Conservation (phyloP, 495 filamentous ascomycete genomes). For the Penicillium cataractarum region DNA sequence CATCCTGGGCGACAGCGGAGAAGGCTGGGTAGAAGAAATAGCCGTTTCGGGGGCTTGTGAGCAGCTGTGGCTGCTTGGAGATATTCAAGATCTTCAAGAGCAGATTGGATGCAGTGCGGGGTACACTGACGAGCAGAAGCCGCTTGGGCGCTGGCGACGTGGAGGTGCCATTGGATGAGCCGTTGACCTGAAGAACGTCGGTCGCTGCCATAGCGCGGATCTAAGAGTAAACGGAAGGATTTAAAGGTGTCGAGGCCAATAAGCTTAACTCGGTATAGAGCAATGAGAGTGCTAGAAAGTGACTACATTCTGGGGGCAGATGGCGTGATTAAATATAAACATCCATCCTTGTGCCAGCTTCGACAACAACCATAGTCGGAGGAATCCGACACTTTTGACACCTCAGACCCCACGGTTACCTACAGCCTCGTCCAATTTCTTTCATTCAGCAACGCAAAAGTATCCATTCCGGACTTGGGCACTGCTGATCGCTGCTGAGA, state of each 20-base stretch:
- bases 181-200: neutral
- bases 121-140: conserved; percentile 33
- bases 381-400: neutral
- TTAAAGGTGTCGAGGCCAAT: neutral
- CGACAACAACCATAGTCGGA: neutral
- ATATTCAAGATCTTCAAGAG: conserved; percentile 43
- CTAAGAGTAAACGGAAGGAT: neutral
- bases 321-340: conserved; percentile 16
- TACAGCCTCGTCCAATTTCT: neutral
- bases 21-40: conserved; percentile 42
- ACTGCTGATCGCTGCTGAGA: neutral
- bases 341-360: neutral
- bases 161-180: conserved; percentile 3
- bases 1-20: conserved; percentile 3
- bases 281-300: conserved; percentile 13
- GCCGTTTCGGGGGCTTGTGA: conserved; percentile 37
- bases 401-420: neutral
- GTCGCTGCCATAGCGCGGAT: neutral
- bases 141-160: conserved; percentile 4
- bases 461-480: neutral
- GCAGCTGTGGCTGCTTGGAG: conserved; percentile 38
- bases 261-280: conserved; percentile 12
- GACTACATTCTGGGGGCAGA: conserved; percentile 4
- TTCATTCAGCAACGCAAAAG: neutral
- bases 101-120: conserved; percentile 50